Evolutionary conservation across 768 basidiomycete species (phyloP).

Genomic region (Thelephora aurantiotincta): DNA sequence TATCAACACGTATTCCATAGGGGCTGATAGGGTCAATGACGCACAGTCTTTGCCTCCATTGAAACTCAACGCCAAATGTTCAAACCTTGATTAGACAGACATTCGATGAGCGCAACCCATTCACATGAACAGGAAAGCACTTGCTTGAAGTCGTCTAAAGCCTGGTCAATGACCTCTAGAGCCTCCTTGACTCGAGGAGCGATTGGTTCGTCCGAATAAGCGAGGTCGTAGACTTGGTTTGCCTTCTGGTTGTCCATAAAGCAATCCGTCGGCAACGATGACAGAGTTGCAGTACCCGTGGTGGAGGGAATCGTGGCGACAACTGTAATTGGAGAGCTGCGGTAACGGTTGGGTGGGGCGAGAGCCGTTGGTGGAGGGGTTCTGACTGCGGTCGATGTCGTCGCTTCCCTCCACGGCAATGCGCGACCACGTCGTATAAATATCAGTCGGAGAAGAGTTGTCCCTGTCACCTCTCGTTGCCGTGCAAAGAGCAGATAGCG

Average conservation of each 20-base stretch:
- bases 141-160: conserved; percentile 71
- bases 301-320: no score
- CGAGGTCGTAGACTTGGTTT: conserved; percentile 46
- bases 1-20: not conserved
- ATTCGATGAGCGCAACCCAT: not conserved
- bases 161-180: conserved; percentile 64
- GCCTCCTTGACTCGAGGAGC: conserved; percentile 62
- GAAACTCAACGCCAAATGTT: conserved; percentile 78
- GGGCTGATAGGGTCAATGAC: conserved; percentile 13
- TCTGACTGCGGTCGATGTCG: no score
- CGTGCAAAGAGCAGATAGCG: no score
- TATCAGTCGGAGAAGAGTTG: no score
- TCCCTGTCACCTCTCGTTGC: no score
- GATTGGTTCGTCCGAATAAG: conserved; percentile 38
- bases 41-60: conserved; percentile 98
- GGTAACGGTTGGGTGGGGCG: no score
- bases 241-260: conserved; percentile 9
- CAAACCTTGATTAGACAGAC: conserved; percentile 30
- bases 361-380: no score
- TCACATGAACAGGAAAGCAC: conserved; percentile 19
- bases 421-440: no score
- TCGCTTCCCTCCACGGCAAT: no score
- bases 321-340: no score
- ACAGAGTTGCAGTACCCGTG: no score
- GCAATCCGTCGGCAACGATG: no score